phyloP scores from a whole-genome alignment of 768 basidiomycete species.

The Royoungia palumana region DNA sequence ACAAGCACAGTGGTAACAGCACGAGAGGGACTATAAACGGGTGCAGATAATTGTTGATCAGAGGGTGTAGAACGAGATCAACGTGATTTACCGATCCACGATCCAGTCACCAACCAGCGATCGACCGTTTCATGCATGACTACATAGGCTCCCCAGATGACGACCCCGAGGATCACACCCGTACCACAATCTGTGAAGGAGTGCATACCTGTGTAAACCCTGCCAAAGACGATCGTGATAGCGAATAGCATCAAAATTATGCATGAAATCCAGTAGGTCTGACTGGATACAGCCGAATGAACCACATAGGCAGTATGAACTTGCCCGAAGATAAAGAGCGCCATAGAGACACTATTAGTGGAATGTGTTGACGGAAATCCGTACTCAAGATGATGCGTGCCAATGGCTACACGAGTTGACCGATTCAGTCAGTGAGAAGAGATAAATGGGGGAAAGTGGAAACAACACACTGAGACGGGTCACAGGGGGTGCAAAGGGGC shows the following conservation, averaged over 20 bases:
- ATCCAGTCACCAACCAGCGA: conserved; percentile 36
- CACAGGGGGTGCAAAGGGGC: conserved; percentile 89
- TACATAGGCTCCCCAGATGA: conserved; percentile 53
- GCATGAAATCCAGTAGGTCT: conserved; percentile 41
- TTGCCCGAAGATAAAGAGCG: conserved; percentile 69
- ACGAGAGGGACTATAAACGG: conserved; percentile 49
- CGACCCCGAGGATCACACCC: conserved; percentile 62
- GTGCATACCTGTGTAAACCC: conserved; percentile 88
- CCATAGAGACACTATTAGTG: conserved; percentile 87
- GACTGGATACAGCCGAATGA: conserved; percentile 41
- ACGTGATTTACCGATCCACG: conserved; percentile 33
- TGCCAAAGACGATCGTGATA: conserved; percentile 72
- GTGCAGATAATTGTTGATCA: background rate
- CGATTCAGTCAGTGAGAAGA: background rate
- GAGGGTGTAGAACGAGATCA: conserved; percentile 19
- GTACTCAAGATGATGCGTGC: conserved; percentile 82
- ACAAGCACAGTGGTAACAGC: conserved; percentile 58
- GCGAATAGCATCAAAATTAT: conserved; percentile 54
- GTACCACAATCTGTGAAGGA: conserved; percentile 70
- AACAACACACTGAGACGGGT: conserved; percentile 74
- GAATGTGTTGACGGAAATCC: conserved; percentile 97
- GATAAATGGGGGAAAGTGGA: too few species aligned
- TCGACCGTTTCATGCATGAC: conserved; percentile 39
- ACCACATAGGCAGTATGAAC: conserved; percentile 47
- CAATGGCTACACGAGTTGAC: conserved; percentile 51